Evolutionary conservation across 202 grass and related monocot genomes (phyloP).

Genomic region (Brachypodium distachyon): DNA sequence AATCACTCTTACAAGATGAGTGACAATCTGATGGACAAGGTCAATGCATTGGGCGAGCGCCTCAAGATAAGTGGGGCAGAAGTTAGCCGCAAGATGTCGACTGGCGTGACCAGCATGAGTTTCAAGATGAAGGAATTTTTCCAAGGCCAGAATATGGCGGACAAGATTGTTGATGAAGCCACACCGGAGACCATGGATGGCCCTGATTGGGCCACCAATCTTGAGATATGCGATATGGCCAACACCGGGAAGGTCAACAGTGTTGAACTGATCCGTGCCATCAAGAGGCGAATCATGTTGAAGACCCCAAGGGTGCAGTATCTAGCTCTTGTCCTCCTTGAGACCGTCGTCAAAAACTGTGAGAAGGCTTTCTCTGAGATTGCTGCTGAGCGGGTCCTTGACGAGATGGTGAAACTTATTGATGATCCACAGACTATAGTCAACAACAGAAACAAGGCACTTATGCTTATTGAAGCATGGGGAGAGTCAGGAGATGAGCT

Average conservation of each 20-base stretch:
- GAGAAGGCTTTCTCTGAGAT: constrained; percentile 83
- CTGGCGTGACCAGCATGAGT: constrained; percentile 67
- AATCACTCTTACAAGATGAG: constrained; percentile 44
- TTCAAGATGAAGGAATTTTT: constrained; percentile 83
- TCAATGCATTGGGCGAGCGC: constrained; percentile 60
- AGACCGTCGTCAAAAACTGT: constrained; percentile 69
- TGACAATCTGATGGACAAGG: constrained; percentile 73
- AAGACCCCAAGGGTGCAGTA: constrained; percentile 63
- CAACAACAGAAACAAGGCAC: constrained; percentile 65
- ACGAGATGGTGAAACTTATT: constrained; percentile 81
- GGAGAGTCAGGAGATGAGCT: constrained; percentile 75
- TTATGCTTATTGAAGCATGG: constrained; percentile 83
- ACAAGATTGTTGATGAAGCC: constrained; percentile 79
- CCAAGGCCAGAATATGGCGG: constrained; percentile 64
- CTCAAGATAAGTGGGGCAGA: constrained; percentile 67
- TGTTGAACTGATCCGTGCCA: constrained; percentile 51
- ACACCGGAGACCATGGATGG: constrained; percentile 44
- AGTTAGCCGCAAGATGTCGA: constrained; percentile 62
- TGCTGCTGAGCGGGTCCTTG: constrained; percentile 65
- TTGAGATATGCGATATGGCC: constrained; percentile 81
- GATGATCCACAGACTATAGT: constrained; percentile 72
- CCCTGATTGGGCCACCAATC: constrained; percentile 68
- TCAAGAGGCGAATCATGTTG: constrained; percentile 79
- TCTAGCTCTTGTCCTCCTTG: constrained; percentile 64
- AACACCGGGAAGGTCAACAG: constrained; percentile 58